phyloP scores from a whole-genome alignment of 2,329 filamentous ascomycete genomes.

The Alternaria arborescens region DNA sequence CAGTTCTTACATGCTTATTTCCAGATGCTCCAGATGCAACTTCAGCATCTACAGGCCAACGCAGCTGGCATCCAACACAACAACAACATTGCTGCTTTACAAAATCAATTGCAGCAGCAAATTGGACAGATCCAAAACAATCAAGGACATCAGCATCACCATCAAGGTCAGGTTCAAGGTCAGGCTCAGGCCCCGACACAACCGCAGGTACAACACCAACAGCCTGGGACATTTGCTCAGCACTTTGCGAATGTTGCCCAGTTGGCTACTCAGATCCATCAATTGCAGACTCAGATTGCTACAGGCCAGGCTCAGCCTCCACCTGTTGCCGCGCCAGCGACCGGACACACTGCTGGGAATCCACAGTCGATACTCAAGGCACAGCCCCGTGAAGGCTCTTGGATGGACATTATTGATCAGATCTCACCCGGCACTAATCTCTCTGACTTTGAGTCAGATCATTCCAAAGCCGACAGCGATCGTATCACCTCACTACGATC shows the following conservation, averaged over 20 bases:
- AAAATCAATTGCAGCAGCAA: constrained; percentile 30
- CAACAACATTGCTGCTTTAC: constrained; percentile 22
- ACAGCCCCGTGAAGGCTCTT: constrained; percentile 56
- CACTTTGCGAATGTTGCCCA: constrained; percentile 10
- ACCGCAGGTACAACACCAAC: constrained; percentile 14
- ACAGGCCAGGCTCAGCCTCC: constrained; percentile 6
- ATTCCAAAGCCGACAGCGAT: constrained; percentile 41
- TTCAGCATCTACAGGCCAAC: constrained; percentile 33
- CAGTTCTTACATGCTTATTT: constrained; percentile 29
- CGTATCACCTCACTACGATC: constrained; percentile 48
- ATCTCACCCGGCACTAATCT: constrained; percentile 60
- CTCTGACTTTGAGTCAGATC: constrained; percentile 50
- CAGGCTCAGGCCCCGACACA: neutral
- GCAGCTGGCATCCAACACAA: constrained; percentile 24
- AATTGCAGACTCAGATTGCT: constrained; percentile 13
- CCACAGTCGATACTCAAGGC: constrained; percentile 45
- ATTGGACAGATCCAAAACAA: constrained; percentile 4
- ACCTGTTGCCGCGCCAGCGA: constrained; percentile 13
- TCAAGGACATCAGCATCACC: constrained; percentile 3
- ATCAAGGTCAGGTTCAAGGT: constrained; percentile 2
- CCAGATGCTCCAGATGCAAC: constrained; percentile 28
- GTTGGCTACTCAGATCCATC: constrained; percentile 13
- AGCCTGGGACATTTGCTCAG: constrained; percentile 4
- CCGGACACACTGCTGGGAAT: constrained; percentile 1
- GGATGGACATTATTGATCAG: constrained; percentile 60